Conservation (phyloP, 331 rosid species). For the Telfairia occidentalis region DNA sequence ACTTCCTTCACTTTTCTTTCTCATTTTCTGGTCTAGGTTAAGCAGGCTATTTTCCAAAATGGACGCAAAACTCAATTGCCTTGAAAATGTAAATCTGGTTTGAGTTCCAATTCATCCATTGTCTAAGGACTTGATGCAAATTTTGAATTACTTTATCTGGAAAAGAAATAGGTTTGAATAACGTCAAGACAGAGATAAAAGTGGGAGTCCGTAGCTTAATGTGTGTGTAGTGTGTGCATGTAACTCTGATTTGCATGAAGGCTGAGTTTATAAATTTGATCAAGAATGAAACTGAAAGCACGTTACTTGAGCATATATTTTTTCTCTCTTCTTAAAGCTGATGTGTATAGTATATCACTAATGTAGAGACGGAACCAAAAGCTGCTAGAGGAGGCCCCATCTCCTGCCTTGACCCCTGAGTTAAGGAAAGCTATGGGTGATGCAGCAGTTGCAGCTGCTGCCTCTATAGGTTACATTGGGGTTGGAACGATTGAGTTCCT, state of each 20-base stretch:
- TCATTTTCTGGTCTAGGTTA: background rate
- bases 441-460: conserved; percentile 95
- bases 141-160: background rate
- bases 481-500: conserved; percentile 95
- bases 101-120: background rate
- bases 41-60: background rate
- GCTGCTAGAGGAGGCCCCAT: conserved; percentile 97
- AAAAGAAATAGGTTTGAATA: background rate
- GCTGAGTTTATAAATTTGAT: background rate
- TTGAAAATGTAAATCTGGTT: background rate
- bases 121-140: background rate
- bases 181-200: background rate
- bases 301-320: conserved; percentile 9
- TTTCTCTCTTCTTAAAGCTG: conserved; percentile 3
- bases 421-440: conserved; percentile 97
- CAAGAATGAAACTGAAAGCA: background rate
- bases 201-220: background rate
- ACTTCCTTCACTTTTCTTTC: background rate
- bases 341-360: background rate
- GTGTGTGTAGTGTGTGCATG: background rate
- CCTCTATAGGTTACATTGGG: conserved; percentile 88
- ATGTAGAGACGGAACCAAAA: conserved; percentile 85
- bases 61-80: background rate
- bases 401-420: conserved; percentile 94
- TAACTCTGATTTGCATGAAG: background rate